phyloP scores from a whole-genome alignment of 129 eudicot species.

The Sambucus nigra region DNA sequence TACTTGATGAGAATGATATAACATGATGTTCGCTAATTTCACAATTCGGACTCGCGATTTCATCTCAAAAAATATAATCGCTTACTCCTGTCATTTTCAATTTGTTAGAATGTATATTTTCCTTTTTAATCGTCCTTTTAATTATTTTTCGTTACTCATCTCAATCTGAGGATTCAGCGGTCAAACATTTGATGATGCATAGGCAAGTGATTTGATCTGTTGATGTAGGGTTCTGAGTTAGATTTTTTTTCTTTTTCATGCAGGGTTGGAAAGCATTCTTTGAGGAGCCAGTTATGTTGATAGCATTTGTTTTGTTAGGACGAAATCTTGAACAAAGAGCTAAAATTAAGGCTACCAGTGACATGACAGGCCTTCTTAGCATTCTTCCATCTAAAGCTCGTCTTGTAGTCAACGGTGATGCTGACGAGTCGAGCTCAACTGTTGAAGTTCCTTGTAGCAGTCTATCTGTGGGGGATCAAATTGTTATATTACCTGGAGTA shows the following conservation, averaged over 20 bases:
- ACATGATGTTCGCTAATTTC: too few species aligned
- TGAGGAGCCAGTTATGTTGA: constrained; percentile 97
- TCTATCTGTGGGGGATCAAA: constrained; percentile 87
- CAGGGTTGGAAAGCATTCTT: constrained; percentile 98
- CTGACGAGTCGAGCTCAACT: constrained; percentile 47
- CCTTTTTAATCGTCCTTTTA: neutral
- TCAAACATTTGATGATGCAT: neutral
- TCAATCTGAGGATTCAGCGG: neutral
- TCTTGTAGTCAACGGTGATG: constrained; percentile 48
- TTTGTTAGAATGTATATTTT: neutral
- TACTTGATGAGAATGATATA: too few species aligned
- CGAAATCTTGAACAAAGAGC: constrained; percentile 98
- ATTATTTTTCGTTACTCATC: neutral
- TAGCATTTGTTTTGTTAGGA: constrained; percentile 94
- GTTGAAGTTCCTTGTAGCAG: constrained; percentile 87
- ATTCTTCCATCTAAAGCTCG: constrained; percentile 95
- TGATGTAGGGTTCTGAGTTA: neutral
- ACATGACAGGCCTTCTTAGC: constrained; percentile 88
- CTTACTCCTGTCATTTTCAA: neutral
- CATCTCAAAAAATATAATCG: neutral
- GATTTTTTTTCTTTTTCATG: constrained; percentile 8
- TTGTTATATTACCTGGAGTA: constrained; percentile 92
- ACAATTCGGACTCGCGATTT: neutral
- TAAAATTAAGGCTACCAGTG: constrained; percentile 94
- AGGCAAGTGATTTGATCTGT: neutral